A percentile compares a stretch with the other conserved stretches of the same genome.
Evolutionary conservation across 352 stramenopile species (phyloP).

Genomic region (Albugo laibachii): DNA sequence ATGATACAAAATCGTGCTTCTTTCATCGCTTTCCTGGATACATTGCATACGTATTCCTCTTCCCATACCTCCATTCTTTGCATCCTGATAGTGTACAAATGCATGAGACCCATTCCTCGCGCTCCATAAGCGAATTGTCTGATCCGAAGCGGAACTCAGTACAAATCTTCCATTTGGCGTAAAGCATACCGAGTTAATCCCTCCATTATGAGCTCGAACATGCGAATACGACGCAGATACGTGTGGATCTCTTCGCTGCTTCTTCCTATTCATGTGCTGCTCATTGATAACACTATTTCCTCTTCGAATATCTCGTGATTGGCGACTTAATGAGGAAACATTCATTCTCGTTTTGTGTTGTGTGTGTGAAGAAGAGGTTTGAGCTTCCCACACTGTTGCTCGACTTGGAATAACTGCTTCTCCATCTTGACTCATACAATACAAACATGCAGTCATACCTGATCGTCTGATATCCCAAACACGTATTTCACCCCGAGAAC

Average conservation of each 20-base stretch:
- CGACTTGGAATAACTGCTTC: slow-evolving; percentile 20
- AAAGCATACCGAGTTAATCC: slow-evolving; percentile 37
- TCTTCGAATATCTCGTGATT: too few relatives aligned
- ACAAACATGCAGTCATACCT: slow-evolving; percentile 56
- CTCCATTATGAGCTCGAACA: slow-evolving; percentile 22
- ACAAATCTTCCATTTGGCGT: slow-evolving; percentile 42
- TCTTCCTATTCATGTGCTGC: slow-evolving; percentile 1
- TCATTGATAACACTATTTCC: background rate
- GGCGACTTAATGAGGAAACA: too few relatives aligned
- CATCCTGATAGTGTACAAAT: slow-evolving; percentile 45
- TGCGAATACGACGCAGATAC: slow-evolving; percentile 23
- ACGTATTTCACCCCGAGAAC: slow-evolving; percentile 37
- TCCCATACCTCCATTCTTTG: slow-evolving; percentile 2
- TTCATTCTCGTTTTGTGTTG: too few relatives aligned
- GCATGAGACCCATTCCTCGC: slow-evolving; percentile 27
- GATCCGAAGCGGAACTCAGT: slow-evolving; percentile 33
- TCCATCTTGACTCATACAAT: slow-evolving; percentile 60
- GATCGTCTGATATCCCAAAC: slow-evolving; percentile 79
- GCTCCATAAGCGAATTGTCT: slow-evolving; percentile 48
- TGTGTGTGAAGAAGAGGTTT: slow-evolving; percentile 14
- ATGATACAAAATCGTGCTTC: slow-evolving; percentile 32
- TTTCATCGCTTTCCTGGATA: slow-evolving; percentile 27
- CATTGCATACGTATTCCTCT: slow-evolving; percentile 20
- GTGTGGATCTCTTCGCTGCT: slow-evolving; percentile 26
- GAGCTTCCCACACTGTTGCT: slow-evolving; percentile 7